phyloP scores from a whole-genome alignment of 345 rosid genomes.

The Euphorbia peplus region DNA sequence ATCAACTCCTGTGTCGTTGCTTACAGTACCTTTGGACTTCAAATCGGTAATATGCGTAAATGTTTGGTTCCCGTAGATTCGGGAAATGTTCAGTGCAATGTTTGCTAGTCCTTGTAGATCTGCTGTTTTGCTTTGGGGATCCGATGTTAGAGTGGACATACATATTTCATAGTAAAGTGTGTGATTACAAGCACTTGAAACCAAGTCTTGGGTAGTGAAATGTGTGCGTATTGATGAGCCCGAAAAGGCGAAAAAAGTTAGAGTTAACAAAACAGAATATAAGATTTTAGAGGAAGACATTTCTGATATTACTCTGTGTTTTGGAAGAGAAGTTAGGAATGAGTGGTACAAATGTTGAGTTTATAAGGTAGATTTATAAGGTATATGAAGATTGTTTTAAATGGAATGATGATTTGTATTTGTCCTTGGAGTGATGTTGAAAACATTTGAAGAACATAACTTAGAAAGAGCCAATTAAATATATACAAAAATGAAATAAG shows the following conservation, averaged over 20 bases:
- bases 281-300: slow-evolving; percentile 7
- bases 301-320: background rate
- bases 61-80: slow-evolving; percentile 13
- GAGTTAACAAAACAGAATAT: background rate
- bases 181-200: slow-evolving; percentile 21
- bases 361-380: too few relatives aligned
- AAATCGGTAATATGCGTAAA: slow-evolving; percentile 3
- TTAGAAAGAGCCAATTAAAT: too few relatives aligned
- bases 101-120: slow-evolving; percentile 25
- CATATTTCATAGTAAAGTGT: slow-evolving; percentile 21
- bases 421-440: too few relatives aligned
- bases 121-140: slow-evolving; percentile 21
- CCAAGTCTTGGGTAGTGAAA: slow-evolving; percentile 12
- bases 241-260: background rate
- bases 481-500: too few relatives aligned
- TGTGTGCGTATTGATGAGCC: background rate
- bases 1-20: background rate
- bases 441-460: too few relatives aligned
- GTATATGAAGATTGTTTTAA: too few relatives aligned
- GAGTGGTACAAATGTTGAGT: background rate
- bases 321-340: background rate
- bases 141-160: slow-evolving; percentile 20
- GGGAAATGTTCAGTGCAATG: slow-evolving; percentile 20
- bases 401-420: too few relatives aligned
- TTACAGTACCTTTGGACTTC: background rate